Evolutionary conservation across 1,284 basidiomycete genomes (phyloP), one percentile per base, ranked within the genome.

Genomic region (Apiotrichum domesticum): DNA sequence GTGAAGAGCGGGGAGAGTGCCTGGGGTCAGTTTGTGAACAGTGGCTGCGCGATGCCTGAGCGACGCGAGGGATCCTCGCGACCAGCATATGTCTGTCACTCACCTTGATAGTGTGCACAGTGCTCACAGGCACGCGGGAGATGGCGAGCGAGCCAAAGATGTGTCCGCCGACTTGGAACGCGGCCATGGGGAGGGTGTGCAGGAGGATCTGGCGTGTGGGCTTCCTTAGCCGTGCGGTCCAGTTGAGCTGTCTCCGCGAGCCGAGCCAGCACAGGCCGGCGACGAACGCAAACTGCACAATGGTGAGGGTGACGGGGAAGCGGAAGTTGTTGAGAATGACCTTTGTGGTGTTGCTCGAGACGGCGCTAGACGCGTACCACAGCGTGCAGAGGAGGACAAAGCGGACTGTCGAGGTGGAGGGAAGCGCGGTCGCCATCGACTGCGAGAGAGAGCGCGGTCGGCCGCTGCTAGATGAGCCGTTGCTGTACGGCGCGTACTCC

Each of bases 51-150:
- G 1, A 45, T 8, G n/a, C n/a, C 21, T 29, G 29, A 13, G 21
- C 8, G 35, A 35, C 9, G 33, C 32, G 32, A 1, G 21, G n/a
- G 14, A 11, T 29, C 29, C 29, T 29, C 29, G 29, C 29, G 3
- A 29, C 29, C 29, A 29, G 29, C 29, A 29, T 29, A 3, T 3
- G 29, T 29, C 29, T 29, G 8, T 3, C 10, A 72, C 83, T 69
- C 66, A 94, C 94, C 85, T 98, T 98, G 78, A 98, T 97, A 37
- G 95, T 98, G 73, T 99, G 96, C 32, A 98, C 93, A 0, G 96
- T 98, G 79, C 90, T 93, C 56, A 98, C 95, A 4, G 90, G 92
- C 59, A 98, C 96, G 55, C 92, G 82, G 42, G 90, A 90, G 62
- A 98, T 98, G 29, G 95, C 96, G 78, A 98, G 87, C 64, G 90